These are phyloP conservation scores for Eucalyptus grandis DNA, from an alignment of 345 rosid species.

Conservation along the genomic window DNA sequence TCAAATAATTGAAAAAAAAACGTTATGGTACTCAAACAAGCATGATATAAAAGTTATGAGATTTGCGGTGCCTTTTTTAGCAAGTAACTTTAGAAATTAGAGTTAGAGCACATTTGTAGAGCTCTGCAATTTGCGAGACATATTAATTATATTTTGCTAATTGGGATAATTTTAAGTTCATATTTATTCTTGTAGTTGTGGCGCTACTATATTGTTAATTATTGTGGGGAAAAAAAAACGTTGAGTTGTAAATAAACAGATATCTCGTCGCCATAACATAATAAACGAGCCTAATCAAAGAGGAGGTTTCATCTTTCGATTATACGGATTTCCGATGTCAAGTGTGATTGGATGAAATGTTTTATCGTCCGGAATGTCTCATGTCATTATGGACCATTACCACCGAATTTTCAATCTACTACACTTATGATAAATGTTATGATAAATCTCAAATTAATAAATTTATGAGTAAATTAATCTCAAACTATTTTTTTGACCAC, in stretches of 20 bases:
- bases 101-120: not conserved
- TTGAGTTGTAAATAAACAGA: not conserved
- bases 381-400: not conserved
- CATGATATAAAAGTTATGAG: too few species aligned
- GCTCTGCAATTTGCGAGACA: not conserved
- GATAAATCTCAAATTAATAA: too few species aligned
- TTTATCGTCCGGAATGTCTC: not conserved
- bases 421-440: too few species aligned
- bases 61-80: not conserved
- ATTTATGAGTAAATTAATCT: too few species aligned
- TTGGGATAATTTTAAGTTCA: not conserved
- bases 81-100: not conserved
- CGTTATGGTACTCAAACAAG: too few species aligned
- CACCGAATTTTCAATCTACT: not conserved
- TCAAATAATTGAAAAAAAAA: too few species aligned
- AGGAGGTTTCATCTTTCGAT: not conserved
- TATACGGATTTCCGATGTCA: not conserved
- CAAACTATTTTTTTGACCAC: too few species aligned
- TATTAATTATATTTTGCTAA: not conserved
- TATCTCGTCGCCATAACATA: too few species aligned
- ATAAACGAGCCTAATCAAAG: not conserved
- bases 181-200: too few species aligned
- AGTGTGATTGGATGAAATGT: fast-evolving
- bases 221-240: fast-evolving
- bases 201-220: not conserved